Conservation (phyloP, 2,329 filamentous ascomycete genomes). For the Fusarium albosuccineum region DNA sequence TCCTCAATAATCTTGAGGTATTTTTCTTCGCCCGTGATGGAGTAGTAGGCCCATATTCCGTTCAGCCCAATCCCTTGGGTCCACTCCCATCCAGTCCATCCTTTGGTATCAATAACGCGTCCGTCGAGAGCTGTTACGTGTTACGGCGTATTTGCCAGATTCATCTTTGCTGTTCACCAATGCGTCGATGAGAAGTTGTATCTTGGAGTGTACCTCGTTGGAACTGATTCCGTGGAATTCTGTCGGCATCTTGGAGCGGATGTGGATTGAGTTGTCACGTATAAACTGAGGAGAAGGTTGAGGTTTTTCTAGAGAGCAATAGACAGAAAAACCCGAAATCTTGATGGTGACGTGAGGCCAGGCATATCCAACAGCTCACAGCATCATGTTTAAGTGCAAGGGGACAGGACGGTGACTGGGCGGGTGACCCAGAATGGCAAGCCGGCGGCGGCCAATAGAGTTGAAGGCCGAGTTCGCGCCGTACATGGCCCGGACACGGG, state of each 20-base stretch:
- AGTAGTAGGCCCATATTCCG: slow-evolving; percentile 84
- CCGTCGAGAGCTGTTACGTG: slow-evolving; percentile 75
- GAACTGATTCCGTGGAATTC: neutral
- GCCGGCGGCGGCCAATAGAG: neutral
- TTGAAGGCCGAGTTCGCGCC: neutral
- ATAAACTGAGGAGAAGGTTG: neutral
- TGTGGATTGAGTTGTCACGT: neutral
- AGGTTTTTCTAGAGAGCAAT: neutral
- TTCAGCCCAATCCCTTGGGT: slow-evolving; percentile 84
- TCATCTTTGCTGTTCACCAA: slow-evolving; percentile 82
- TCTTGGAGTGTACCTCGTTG: slow-evolving; percentile 49
- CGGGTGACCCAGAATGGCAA: neutral
- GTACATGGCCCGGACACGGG: neutral
- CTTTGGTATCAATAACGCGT: slow-evolving; percentile 84
- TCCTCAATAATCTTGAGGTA: slow-evolving; percentile 75
- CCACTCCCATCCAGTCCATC: slow-evolving; percentile 87
- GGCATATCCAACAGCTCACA: neutral
- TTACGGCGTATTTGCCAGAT: slow-evolving; percentile 79
- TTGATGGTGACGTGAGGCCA: neutral
- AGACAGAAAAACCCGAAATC: neutral
- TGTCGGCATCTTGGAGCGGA: neutral
- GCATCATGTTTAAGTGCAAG: neutral
- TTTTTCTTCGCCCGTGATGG: slow-evolving; percentile 71
- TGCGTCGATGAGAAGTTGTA: slow-evolving; percentile 76
- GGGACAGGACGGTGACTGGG: neutral